A percentile compares a stretch with the other conserved stretches of the same genome.
Conservation (phyloP, 352 stramenopile species). For the Phytophthora nicotianae region DNA sequence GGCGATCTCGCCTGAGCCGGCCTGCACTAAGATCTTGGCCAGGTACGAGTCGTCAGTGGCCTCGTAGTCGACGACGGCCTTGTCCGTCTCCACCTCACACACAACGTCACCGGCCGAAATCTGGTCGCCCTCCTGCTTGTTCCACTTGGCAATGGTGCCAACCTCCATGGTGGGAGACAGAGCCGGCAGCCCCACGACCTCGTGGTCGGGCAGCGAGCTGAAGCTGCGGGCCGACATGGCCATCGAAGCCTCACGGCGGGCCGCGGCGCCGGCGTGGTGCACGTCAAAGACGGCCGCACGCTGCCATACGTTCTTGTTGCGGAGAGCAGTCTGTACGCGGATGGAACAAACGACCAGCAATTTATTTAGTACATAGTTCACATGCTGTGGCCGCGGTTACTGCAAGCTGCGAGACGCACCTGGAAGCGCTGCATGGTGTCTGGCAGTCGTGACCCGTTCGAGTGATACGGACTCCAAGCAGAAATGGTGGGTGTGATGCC, state of each 20-base stretch:
- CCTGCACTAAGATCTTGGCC: constrained; percentile 94
- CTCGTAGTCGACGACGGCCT: constrained; percentile 98
- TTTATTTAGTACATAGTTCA: constrained; percentile 1
- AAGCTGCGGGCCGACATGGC: constrained; percentile 44
- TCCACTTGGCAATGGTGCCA: constrained; percentile 95
- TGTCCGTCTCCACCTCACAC: constrained; percentile 98
- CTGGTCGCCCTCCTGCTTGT: constrained; percentile 90
- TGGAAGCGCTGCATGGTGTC: constrained; percentile 69
- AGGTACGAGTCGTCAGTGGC: constrained; percentile 95
- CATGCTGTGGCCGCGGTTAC: background rate
- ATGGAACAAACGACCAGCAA: background rate
- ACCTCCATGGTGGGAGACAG: constrained; percentile 94
- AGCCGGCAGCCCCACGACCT: constrained; percentile 76
- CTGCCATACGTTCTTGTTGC: constrained; percentile 65
- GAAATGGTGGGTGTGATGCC: constrained; percentile 35
- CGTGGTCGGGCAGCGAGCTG: constrained; percentile 73
- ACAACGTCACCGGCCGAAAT: constrained; percentile 94
- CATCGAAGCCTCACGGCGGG: constrained; percentile 26
- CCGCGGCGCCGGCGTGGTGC: constrained; percentile 32
- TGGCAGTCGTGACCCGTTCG: constrained; percentile 29
- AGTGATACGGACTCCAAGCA: constrained; percentile 35
- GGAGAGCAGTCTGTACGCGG: constrained; percentile 44
- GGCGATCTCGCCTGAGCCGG: constrained; percentile 87
- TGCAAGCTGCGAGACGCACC: constrained; percentile 36
- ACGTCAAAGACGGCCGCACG: constrained; percentile 55